Evolutionary conservation across 179 eudicot species (phyloP), one percentile per base, ranked within the genome.

Genomic region (Heliamphora pulchella): DNA sequence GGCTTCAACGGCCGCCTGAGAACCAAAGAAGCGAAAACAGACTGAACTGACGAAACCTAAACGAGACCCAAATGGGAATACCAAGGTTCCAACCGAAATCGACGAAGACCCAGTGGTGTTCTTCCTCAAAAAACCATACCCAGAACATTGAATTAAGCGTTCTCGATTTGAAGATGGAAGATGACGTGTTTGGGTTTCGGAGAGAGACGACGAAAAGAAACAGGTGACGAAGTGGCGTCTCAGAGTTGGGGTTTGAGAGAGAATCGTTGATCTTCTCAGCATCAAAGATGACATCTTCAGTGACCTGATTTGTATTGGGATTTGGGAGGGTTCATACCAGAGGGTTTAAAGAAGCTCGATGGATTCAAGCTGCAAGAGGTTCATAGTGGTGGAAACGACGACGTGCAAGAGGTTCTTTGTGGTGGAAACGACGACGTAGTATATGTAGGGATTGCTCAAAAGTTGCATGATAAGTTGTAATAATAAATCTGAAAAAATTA

Each of bases 1-100:
- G 18, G 90, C 88, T 61, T 88, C 94, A 6, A 44, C 83, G 63
- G 86, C 91, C 73, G 89, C 82, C 81, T 87, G 86, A 46, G 93
- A 86, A 71, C 92, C 79, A 64, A 86, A 93, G 0, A 77, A 84
- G 20, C 91, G 88, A 70, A 78, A 39, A 85, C 81, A 76, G 14
- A n/a, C 47, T 71, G 81, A 77, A 74, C 4, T 63, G 71, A 73
- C n/a, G 41, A 84, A 58, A 81, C 86, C 87, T 89, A 82, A 51
- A 39, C 31, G n/a, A 83, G 62, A 86, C 85, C 87, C 91, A 85
- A 41, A 46, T 81, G 84, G 65, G 62, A 69, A 77, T 22, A 43
- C 81, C 74, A 53, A 15, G 47, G 22, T 55, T 57, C 44, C 72
- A 70, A 11, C 3, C 50, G 75, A 81, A 77, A 4, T 31, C 76